Base-by-base conservation (phyloP, 371 early-diverging fungal species). In the Conidiobolus incongruus region DNA sequence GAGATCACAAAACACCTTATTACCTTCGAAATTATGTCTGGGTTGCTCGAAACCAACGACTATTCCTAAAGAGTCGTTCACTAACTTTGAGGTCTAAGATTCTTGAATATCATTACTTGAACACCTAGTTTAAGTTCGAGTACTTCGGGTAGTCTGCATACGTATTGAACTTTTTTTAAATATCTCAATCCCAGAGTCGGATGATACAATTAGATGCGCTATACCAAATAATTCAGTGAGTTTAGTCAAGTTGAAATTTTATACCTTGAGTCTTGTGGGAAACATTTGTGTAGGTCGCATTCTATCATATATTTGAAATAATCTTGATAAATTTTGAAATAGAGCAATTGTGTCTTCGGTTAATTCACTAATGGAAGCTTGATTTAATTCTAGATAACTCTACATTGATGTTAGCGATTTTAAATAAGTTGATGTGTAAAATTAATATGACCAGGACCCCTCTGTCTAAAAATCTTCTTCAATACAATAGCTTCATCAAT, bases 61-160 rank as follows among this genome's bases (percentile, higher is more conserved):
- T 0, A 75, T 62, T 2, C 93, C 93, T 28, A 80, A 60, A 5
- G 76, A 68, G 19, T 91, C 93, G 49, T 92, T 92, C 17, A 88
- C 87, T 4, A 93, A 58, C 0, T 11, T 11, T n/a, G n/a, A n/a
- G 62, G 66, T n/a, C n/a, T n/a, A 48, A 78, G 47, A 49, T 93
- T 93, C 45, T 81, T 79, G 20, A 82, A 50, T 26, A 93, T 63
- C 73, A 93, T 78, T 2, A 93, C 94, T 44, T 88, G 92, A 0
- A 89, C 82, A 35, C 68, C 60, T 15, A 55, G 40, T 52, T 83
- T 84, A 16, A 92, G 59, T 26, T 65, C 61, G 2, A 91, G 52
- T 7, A 39, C 45, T 1, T 53, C 46, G 0, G 75, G 69, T 3
- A 76, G 72, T 32, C 65, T 59, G 35, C n/a, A n/a, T n/a, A n/a